phyloP scores from a whole-genome alignment of 2,329 filamentous ascomycete species.

The Pseudocercospora cruenta region DNA sequence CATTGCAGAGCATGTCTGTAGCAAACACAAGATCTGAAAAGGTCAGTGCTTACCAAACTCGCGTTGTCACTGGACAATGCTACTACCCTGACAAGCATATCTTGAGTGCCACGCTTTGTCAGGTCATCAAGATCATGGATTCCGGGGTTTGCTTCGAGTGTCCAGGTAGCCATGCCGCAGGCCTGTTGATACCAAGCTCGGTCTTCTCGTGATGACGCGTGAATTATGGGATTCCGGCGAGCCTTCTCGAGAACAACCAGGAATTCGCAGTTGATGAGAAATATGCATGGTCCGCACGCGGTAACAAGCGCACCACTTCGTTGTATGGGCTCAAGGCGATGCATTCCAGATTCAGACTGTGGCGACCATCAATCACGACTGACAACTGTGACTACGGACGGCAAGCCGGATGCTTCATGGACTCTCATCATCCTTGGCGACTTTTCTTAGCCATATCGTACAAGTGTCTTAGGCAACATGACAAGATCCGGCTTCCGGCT shows the following conservation, averaged over 20 bases:
- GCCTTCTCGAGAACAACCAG: background rate
- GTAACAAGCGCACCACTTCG: background rate
- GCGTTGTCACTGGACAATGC: background rate
- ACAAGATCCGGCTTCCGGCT: background rate
- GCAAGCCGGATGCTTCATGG: background rate
- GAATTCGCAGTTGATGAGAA: background rate
- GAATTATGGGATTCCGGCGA: background rate
- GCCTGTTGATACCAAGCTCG: background rate
- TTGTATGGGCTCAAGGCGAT: background rate
- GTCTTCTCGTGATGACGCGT: background rate
- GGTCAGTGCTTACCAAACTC: background rate
- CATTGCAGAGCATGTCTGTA: background rate
- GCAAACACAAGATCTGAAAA: background rate
- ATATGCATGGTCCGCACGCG: background rate
- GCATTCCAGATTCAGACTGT: background rate
- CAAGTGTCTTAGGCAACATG: background rate
- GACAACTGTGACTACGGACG: background rate
- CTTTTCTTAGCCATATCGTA: background rate
- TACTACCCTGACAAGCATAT: background rate
- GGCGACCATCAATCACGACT: no score
- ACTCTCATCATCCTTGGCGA: background rate
- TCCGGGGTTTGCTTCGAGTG: background rate
- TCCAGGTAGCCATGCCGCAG: background rate
- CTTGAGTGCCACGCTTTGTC: constrained; percentile 3
- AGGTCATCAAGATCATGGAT: background rate